Evolutionary conservation across 345 rosid species (phyloP).

Genomic region (Camelina neglecta): DNA sequence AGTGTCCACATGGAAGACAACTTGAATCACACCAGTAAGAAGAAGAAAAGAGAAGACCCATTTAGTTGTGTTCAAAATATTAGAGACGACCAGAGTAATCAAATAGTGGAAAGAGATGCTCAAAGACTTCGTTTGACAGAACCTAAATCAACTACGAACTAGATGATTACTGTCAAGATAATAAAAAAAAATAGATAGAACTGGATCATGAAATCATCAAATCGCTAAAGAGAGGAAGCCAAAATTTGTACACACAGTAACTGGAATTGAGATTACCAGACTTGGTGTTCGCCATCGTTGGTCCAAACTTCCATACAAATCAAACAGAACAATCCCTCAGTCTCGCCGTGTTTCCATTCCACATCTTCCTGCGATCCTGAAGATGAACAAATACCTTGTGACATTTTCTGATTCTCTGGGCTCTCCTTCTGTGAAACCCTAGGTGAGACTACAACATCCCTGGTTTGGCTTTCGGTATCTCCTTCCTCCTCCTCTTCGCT

Average conservation of each 20-base stretch:
- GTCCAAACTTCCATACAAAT: constrained; percentile 91
- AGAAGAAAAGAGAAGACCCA: background rate
- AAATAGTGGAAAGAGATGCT: background rate
- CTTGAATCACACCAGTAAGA: constrained; percentile 44
- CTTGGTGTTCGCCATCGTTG: constrained; percentile 63
- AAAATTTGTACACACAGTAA: too few relatives aligned
- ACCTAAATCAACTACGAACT: constrained; percentile 11
- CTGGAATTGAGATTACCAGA: constrained; percentile 54
- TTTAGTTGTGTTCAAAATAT: background rate
- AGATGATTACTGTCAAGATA: background rate
- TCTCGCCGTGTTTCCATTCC: constrained; percentile 54
- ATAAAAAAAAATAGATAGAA: background rate
- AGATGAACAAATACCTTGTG: constrained; percentile 40
- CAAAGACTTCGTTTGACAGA: background rate
- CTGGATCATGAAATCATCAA: background rate
- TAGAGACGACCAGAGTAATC: background rate
- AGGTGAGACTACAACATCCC: constrained; percentile 41
- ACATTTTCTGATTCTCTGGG: constrained; percentile 47
- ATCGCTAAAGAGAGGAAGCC: background rate
- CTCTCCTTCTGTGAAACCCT: constrained; percentile 40
- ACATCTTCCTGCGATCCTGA: constrained; percentile 52
- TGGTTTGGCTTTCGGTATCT: constrained; percentile 33
- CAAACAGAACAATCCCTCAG: constrained; percentile 73
- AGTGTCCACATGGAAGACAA: constrained; percentile 79
- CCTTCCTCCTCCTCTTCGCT: constrained; percentile 11